phyloP scores from a whole-genome alignment of 495 filamentous ascomycete species.

The Darksidea phi region DNA sequence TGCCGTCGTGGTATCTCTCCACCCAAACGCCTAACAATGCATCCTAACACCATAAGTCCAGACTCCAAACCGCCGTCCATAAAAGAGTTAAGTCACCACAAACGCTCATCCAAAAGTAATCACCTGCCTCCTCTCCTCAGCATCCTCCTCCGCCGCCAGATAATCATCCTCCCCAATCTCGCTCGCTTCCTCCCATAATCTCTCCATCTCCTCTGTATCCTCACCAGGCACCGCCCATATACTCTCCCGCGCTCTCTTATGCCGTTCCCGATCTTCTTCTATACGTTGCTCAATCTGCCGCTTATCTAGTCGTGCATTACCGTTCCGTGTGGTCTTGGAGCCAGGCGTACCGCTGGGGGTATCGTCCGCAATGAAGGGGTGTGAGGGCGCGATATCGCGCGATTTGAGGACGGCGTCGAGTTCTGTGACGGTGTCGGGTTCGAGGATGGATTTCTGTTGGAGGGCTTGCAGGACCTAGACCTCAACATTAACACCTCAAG shows the following conservation, averaged over 20 bases:
- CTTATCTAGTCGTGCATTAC: slow-evolving; percentile 65
- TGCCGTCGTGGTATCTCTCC: slow-evolving; percentile 16
- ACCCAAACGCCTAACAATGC: slow-evolving; percentile 18
- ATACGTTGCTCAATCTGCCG: slow-evolving; percentile 90
- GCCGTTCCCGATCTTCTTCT: slow-evolving; percentile 92
- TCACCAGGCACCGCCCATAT: slow-evolving; percentile 76
- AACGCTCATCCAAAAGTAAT: slow-evolving; percentile 34
- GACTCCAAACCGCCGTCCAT: slow-evolving; percentile 6
- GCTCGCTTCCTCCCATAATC: slow-evolving; percentile 75
- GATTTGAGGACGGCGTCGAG: slow-evolving; percentile 78
- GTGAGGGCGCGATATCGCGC: slow-evolving; percentile 52
- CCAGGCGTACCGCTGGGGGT: not conserved
- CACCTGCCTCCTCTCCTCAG: slow-evolving; percentile 52
- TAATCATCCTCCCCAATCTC: slow-evolving; percentile 83
- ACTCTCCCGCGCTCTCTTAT: slow-evolving; percentile 83
- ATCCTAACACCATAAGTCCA: not conserved
- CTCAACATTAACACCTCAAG: not conserved
- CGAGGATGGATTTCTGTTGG: slow-evolving; percentile 64
- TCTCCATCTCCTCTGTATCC: slow-evolving; percentile 64
- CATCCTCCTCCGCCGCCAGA: slow-evolving; percentile 69
- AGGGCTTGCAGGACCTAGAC: slow-evolving; percentile 65
- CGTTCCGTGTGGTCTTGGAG: slow-evolving; percentile 25
- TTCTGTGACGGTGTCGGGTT: slow-evolving; percentile 65
- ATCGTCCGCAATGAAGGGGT: slow-evolving; percentile 1
- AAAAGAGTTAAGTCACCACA: too few species aligned